phyloP scores from a whole-genome alignment of 768 basidiomycete genomes.

The Mycena haematopus region DNA sequence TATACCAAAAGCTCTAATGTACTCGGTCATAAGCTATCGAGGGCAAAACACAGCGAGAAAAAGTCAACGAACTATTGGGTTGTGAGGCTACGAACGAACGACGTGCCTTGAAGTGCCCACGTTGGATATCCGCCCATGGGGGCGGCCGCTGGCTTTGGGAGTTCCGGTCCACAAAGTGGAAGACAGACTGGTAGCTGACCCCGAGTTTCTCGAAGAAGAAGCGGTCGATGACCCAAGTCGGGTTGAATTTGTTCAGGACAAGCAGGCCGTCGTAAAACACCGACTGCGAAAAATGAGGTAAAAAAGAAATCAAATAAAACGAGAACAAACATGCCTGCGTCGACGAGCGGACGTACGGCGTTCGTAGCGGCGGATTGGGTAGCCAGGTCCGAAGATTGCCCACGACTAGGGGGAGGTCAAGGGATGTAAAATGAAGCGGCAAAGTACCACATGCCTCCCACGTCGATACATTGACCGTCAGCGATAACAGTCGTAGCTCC shows the following conservation, averaged over 20 bases:
- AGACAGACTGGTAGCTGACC: slow-evolving; percentile 54
- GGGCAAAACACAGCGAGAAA: neutral
- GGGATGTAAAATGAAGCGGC: neutral
- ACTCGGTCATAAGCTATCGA: slow-evolving; percentile 60
- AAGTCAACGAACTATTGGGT: slow-evolving; percentile 18
- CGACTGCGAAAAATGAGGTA: slow-evolving; percentile 45
- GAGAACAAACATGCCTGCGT: slow-evolving; percentile 55
- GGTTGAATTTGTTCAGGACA: slow-evolving; percentile 56
- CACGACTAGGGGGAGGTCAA: slow-evolving; percentile 42
- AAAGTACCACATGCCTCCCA: slow-evolving; percentile 62
- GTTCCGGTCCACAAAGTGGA: slow-evolving; percentile 43
- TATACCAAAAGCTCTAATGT: slow-evolving; percentile 71
- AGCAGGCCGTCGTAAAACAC: slow-evolving; percentile 62
- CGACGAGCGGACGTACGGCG: slow-evolving; percentile 68
- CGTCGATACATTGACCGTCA: slow-evolving; percentile 50
- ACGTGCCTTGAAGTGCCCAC: slow-evolving; percentile 49
- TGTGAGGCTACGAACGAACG: slow-evolving; percentile 7
- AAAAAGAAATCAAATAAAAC: slow-evolving; percentile 7
- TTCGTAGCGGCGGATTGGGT: slow-evolving; percentile 44
- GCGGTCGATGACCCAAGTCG: slow-evolving; percentile 62
- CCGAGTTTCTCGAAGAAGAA: slow-evolving; percentile 72
- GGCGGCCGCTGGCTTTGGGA: slow-evolving; percentile 45
- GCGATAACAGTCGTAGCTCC: slow-evolving; percentile 55
- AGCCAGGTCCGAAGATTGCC: slow-evolving; percentile 60
- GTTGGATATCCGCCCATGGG: slow-evolving; percentile 50